Evolutionary conservation across 768 basidiomycete species (phyloP).

Genomic region (Lanmaoa pseudosensibilis): DNA sequence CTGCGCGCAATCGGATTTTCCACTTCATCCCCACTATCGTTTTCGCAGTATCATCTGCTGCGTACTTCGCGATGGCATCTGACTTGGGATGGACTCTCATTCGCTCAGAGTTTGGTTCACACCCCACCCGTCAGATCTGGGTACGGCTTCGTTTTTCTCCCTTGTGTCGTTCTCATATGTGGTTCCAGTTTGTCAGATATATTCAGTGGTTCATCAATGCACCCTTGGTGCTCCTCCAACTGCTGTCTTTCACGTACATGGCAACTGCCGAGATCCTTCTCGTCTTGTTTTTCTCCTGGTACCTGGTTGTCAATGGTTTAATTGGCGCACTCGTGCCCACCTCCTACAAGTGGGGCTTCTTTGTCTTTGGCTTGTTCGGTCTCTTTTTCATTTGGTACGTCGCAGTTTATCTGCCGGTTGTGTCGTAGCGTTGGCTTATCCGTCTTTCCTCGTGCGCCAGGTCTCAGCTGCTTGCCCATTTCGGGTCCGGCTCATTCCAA

Average conservation of each 20-base stretch:
- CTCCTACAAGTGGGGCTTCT: constrained; percentile 57
- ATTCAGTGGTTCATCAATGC: constrained; percentile 60
- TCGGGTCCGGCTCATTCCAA: constrained; percentile 28
- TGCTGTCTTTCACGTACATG: constrained; percentile 48
- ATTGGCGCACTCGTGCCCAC: constrained; percentile 51
- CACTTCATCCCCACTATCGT: constrained; percentile 51
- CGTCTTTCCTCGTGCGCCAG: constrained; percentile 12
- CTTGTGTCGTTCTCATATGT: not conserved
- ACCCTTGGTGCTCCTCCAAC: constrained; percentile 47
- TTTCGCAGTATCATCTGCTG: constrained; percentile 43
- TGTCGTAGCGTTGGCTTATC: not conserved
- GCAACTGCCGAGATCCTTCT: constrained; percentile 49
- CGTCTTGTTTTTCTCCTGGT: constrained; percentile 39
- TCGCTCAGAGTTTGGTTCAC: constrained; percentile 34
- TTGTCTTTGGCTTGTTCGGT: constrained; percentile 44
- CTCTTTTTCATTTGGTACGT: constrained; percentile 52
- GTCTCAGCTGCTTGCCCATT: constrained; percentile 31
- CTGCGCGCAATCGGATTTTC: constrained; percentile 44
- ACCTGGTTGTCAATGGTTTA: constrained; percentile 46
- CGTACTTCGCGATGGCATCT: constrained; percentile 58
- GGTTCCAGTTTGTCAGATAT: constrained; percentile 48
- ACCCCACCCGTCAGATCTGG: constrained; percentile 42
- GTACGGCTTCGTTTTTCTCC: constrained; percentile 25
- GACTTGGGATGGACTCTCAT: constrained; percentile 51
- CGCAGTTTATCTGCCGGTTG: constrained; percentile 6